A percentile compares a stretch with the other conserved stretches of the same genome.
These are phyloP conservation scores for Backusella luteola DNA, from an alignment of 192 early-diverging fungal genomes.

Conservation along the genomic window DNA sequence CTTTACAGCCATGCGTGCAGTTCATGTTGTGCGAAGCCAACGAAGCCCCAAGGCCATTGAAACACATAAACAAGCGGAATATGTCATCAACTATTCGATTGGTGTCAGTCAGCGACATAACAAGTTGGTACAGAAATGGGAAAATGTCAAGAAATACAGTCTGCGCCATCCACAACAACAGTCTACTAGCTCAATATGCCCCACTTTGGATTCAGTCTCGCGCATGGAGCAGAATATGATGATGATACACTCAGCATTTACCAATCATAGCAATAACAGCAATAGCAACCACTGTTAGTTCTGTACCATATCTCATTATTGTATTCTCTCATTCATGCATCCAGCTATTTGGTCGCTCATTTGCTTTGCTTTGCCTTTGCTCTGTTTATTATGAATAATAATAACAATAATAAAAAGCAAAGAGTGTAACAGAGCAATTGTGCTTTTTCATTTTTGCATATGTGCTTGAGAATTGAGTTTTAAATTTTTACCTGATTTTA, in stretches of 20 bases:
- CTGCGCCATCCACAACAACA: not conserved
- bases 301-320: too few relatives aligned
- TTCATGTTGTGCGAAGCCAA: constrained; percentile 56
- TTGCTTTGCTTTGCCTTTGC: too few relatives aligned
- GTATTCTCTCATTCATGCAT: too few relatives aligned
- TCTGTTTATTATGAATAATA: too few relatives aligned
- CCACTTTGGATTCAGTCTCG: not conserved
- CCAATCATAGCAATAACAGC: not conserved
- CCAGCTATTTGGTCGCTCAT: too few relatives aligned
- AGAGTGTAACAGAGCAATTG: too few relatives aligned
- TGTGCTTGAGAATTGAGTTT: too few relatives aligned
- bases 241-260: not conserved
- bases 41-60: constrained; percentile 72
- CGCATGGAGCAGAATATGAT: not conserved
- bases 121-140: not conserved
- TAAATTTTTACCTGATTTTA: not conserved
- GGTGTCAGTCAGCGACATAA: not conserved
- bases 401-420: too few relatives aligned
- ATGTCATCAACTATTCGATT: constrained; percentile 42
- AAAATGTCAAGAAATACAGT: not conserved
- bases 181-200: not conserved
- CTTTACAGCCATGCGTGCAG: constrained; percentile 45
- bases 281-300: not conserved
- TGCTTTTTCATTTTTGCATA: too few relatives aligned
- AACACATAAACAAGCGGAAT: constrained; percentile 63